Base-by-base conservation (phyloP, 225 moss, liverwort and hornwort species). In the Bryoerythrophyllum caledonicum region DNA sequence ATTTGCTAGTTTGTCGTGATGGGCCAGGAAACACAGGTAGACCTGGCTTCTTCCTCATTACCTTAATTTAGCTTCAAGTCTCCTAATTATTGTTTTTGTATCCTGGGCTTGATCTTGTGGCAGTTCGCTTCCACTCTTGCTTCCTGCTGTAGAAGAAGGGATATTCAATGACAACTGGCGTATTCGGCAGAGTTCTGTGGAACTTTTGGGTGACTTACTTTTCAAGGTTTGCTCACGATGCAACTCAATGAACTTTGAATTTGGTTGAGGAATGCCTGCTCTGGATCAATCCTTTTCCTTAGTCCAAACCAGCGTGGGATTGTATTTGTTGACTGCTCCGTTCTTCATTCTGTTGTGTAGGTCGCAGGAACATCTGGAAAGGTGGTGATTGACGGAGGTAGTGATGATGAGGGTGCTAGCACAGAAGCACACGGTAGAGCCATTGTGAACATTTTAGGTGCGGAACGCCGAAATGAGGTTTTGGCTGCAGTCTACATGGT, bases 321-420 rank as follows among this genome's bases (percentile, higher is more conserved):
- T 62, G 34, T 73, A 56, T 55, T 60, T 49, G 43, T 12, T 56
- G 56, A 63, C 20, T 61, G 34, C 27, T 46, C 8, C 65, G 38
- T 41, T 6, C 13, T 25, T 35, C 10, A 17, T 53, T 57, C 10
- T 26, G 61, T 67, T 71, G 53, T 80, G 48, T 71, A 96, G 96
- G 96, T 96, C 65, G 99, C 99, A 59, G 99, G 99, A 86, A 99
- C 99, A 35, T 99, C 99, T 34, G 99, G 99, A 65, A 99, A 99
- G 83, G 99, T 99, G 53, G 93, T 95, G 16, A 88, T 99, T 64
- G 99, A 99, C 66, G 99, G 99, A 72, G 99, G 99, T 78, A 99
- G 99, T 89, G 99, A 99, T 73, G 99, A 99, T 79, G 99, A 99
- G 83, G 99, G 99, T 76, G 99, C 99, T 25, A 99, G 99, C 81